Evolutionary conservation across 2,329 filamentous ascomycete genomes (phyloP).

Genomic region (Xylariaceae sp.): DNA sequence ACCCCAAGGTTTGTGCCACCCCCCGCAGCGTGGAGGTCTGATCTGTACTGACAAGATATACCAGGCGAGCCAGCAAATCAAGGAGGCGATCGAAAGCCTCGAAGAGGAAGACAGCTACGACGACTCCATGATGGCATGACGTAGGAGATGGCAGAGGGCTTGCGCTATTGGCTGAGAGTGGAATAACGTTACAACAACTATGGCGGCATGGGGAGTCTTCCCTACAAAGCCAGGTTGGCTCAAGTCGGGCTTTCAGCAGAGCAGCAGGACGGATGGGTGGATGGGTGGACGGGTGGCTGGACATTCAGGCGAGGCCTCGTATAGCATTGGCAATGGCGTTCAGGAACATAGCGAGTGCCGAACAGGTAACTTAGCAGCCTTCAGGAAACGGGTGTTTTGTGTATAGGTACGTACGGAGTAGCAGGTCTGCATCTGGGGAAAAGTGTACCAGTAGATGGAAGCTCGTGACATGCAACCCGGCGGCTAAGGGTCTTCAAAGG

Average conservation of each 20-base stretch:
- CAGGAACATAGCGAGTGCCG: conserved; percentile 11
- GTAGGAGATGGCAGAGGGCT: conserved; percentile 15
- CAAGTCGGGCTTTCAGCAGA: too few species aligned
- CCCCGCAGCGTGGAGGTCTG: too few species aligned
- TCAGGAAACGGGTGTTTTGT: conserved; percentile 16
- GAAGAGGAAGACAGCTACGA: conserved; percentile 71
- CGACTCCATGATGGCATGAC: conserved; percentile 55
- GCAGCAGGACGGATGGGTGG: too few species aligned
- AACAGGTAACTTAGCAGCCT: conserved; percentile 9
- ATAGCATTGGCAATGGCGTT: conserved; percentile 24
- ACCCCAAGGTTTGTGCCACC: conserved; percentile 75
- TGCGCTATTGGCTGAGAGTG: too few species aligned
- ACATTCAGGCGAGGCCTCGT: conserved; percentile 10
- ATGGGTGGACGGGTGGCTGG: too few species aligned
- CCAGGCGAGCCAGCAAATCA: conserved; percentile 87
- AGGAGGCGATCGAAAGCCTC: conserved; percentile 89
- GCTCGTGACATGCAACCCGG: too few species aligned
- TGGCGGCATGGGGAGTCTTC: too few species aligned
- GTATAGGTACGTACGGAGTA: conserved; percentile 19
- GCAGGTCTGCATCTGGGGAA: conserved; percentile 15
- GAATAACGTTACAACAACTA: too few species aligned
- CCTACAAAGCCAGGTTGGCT: too few species aligned
- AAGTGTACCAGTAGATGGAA: too few species aligned
- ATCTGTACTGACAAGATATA: too few species aligned
- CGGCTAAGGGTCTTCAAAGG: too few species aligned